These are phyloP conservation scores for Tetrahymena malaccensis DNA, from an alignment of 73 alveolate genomes.

Conservation along the genomic window DNA sequence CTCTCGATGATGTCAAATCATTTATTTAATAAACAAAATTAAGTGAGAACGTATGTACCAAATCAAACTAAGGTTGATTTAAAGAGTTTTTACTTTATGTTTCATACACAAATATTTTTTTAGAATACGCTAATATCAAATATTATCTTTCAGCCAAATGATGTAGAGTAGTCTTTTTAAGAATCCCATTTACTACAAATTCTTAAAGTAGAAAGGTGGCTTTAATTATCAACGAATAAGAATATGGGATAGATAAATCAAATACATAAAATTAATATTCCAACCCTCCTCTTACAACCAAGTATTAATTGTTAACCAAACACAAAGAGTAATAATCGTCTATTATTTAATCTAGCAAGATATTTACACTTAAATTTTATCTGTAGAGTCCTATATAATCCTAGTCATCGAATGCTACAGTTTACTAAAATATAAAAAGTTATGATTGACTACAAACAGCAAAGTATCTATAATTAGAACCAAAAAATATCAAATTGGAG, in stretches of 20 bases:
- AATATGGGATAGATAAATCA: not conserved
- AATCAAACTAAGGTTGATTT: not conserved
- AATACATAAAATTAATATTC: not conserved
- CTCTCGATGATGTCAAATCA: not conserved
- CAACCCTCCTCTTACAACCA: not conserved
- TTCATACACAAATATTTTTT: not conserved
- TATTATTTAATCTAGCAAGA: not conserved
- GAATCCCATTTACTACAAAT: not conserved
- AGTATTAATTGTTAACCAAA: not conserved
- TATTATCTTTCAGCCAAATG: not conserved
- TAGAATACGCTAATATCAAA: not conserved
- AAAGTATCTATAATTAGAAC: not conserved
- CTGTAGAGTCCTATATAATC: not conserved
- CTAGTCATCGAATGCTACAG: not conserved
- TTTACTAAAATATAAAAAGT: not conserved
- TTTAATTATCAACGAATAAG: not conserved
- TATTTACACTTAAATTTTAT: not conserved
- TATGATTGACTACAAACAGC: not conserved
- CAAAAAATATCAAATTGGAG: not conserved
- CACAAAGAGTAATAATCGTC: not conserved
- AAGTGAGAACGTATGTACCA: not conserved
- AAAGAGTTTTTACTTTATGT: not conserved
- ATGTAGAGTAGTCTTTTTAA: not conserved
- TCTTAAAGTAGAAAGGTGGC: not conserved
- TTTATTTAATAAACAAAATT: not conserved